phyloP scores from a whole-genome alignment of 176 grass and related monocot genomes.

The Hordeum marinum region DNA sequence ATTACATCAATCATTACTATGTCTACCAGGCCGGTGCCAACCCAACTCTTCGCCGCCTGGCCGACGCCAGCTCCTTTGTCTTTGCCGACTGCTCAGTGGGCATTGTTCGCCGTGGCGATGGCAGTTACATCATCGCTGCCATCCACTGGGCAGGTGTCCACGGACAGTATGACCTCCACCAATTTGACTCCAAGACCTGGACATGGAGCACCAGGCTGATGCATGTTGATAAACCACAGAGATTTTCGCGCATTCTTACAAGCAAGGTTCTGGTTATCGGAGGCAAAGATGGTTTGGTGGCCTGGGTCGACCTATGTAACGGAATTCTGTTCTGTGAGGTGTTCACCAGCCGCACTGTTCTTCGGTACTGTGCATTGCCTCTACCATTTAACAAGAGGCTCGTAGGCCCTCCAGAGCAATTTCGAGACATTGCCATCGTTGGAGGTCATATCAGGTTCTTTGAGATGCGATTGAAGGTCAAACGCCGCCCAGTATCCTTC shows the following conservation, averaged over 20 bases:
- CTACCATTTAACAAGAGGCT: background rate
- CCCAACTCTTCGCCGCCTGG: background rate
- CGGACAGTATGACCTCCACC: background rate
- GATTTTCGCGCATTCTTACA: background rate
- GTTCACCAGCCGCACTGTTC: background rate
- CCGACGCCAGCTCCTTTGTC: background rate
- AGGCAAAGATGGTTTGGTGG: background rate
- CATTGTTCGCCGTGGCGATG: background rate
- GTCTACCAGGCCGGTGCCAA: background rate
- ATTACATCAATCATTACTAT: background rate
- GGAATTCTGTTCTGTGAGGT: conserved; percentile 10
- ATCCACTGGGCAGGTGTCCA: background rate
- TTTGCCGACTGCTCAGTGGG: background rate
- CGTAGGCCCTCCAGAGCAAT: background rate
- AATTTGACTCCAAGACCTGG: background rate
- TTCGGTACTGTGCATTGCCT: background rate
- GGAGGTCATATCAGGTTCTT: background rate
- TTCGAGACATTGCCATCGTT: background rate
- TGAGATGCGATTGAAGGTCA: too few relatives aligned
- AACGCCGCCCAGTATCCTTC: background rate
- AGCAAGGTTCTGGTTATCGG: background rate
- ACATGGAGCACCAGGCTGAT: background rate
- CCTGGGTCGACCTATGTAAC: background rate
- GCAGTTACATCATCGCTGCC: background rate
- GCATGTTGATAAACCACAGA: background rate